Evolutionary conservation across 2,329 filamentous ascomycete species (phyloP), one percentile per base, ranked within the genome.

Genomic region (Calcarisporium arbuscula): DNA sequence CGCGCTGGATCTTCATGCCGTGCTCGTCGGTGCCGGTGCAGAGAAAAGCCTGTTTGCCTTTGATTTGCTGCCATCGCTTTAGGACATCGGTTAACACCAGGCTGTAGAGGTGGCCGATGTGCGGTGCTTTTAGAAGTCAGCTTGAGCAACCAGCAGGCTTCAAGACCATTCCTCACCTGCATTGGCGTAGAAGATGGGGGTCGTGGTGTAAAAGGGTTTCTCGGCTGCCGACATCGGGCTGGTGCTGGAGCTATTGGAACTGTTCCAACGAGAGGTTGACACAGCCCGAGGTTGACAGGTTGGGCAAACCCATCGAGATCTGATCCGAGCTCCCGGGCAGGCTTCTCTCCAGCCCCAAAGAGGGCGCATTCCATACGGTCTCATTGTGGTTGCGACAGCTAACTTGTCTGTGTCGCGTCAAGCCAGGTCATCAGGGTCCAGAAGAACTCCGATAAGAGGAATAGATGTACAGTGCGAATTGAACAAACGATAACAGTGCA

Each of bases 161-260:
- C 8, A 14, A 27, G 17, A 39, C n/a, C 38, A 43, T 48, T 65
- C 15, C 32, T 8, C 9, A 89, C 86, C 80, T 36, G 89, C 86
- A 74, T 98, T 98, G 65, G 98, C 92, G 61, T 98, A 98, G 68
- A 96, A 98, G 39, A 98, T 98, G 3, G 92, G 92, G 8, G 88
- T 94, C 5, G 92, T 96, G 51, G 95, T 72, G 68, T 96, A 98
- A 67, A 82, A 95, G 8, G 90, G 88, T 65, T 96, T 96, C 41
- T 52, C 46, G 20, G 21, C 32, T 2, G 35, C 30, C 31, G 29
- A 27, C n/a, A n/a, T n/a, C n/a, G n/a, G n/a, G n/a, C n/a, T n/a
- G 34, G 27, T 32, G 32, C 16, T 28, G 39, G 35, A 49, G 47
- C 45, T 52, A 29, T 46, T 40, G 11, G 54, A 54, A 50, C 56